Evolutionary conservation across 352 stramenopile genomes (phyloP).

Genomic region (Globisporangium orthogonon): DNA sequence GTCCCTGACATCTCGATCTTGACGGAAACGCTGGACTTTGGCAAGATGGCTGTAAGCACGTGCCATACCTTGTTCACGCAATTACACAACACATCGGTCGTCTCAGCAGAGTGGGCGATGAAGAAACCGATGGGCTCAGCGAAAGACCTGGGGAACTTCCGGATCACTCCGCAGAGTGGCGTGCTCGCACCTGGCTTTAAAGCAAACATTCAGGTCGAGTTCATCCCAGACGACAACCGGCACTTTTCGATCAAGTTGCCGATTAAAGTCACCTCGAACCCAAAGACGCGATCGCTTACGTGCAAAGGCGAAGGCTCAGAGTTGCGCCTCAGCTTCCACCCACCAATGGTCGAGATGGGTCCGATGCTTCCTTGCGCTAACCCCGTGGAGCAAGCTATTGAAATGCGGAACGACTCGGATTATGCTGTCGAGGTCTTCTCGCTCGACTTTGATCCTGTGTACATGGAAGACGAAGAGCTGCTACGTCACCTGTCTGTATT

Average conservation of each 20-base stretch:
- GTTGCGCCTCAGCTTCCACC: constrained; percentile 75
- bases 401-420: constrained; percentile 86
- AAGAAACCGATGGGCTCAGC: constrained; percentile 86
- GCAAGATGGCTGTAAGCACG: constrained; percentile 83
- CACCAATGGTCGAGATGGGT: constrained; percentile 75
- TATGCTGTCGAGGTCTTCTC: constrained; percentile 90
- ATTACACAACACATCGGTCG: constrained; percentile 87
- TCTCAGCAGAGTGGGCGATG: constrained; percentile 88
- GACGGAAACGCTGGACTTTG: constrained; percentile 87
- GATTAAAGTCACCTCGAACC: constrained; percentile 81
- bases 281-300: constrained; percentile 69
- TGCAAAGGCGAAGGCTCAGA: constrained; percentile 78
- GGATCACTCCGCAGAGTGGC: constrained; percentile 65
- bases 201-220: constrained; percentile 88
- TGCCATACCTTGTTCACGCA: constrained; percentile 87
- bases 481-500: constrained; percentile 57
- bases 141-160: constrained; percentile 79
- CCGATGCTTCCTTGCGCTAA: constrained; percentile 79
- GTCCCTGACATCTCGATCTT: constrained; percentile 87
- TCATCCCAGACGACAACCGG: constrained; percentile 77
- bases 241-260: constrained; percentile 81
- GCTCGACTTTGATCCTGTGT: constrained; percentile 82
- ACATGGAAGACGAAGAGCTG: constrained; percentile 84
- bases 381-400: constrained; percentile 40
- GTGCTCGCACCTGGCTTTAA: constrained; percentile 67